phyloP scores from a whole-genome alignment of 1,284 basidiomycete genomes.

The Cerrena zonata region DNA sequence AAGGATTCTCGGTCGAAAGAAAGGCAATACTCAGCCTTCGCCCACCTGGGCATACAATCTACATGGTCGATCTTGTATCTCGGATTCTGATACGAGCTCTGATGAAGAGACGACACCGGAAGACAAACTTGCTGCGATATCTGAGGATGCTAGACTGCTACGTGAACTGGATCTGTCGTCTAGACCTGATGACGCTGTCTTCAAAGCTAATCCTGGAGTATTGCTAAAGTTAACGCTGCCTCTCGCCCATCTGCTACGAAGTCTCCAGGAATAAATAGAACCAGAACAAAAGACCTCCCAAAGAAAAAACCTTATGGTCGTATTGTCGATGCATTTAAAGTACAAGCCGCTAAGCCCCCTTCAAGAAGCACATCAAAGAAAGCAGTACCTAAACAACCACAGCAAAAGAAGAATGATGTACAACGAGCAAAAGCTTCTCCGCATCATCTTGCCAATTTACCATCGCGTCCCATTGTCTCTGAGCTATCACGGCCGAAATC shows the following conservation, averaged over 20 bases:
- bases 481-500: no score
- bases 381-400: background rate
- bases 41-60: slow-evolving; percentile 8
- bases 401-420: background rate
- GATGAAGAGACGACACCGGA: background rate
- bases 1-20: background rate
- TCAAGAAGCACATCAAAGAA: background rate
- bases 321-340: background rate
- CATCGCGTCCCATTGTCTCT: background rate
- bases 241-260: slow-evolving; percentile 16
- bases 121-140: slow-evolving; percentile 6
- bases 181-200: slow-evolving; percentile 52
- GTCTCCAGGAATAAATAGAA: background rate
- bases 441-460: background rate
- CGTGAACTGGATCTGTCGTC: slow-evolving; percentile 55
- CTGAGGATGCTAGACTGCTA: slow-evolving; percentile 31
- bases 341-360: background rate
- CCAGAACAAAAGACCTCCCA: background rate
- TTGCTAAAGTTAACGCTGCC: slow-evolving; percentile 68
- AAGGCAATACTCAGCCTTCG: background rate
- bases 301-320: background rate
- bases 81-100: background rate
- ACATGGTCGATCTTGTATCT: background rate
- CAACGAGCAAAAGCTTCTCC: background rate
- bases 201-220: slow-evolving; percentile 71